Percentiles rank a stretch among this genome's conserved stretches.
Evolutionary conservation across 129 eudicot genomes (phyloP).

Genomic region (Silybum marianum): DNA sequence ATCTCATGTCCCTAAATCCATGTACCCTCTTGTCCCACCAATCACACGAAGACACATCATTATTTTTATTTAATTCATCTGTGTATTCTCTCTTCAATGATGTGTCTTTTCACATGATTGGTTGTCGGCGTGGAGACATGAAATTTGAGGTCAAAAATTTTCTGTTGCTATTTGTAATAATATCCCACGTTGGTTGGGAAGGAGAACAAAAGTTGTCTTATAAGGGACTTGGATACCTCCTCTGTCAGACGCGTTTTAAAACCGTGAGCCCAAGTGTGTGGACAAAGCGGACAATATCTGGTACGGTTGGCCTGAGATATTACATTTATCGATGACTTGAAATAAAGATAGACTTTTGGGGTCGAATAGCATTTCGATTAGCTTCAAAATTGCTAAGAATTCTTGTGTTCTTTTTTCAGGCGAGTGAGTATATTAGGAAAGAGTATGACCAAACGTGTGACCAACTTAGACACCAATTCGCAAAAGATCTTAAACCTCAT

Average conservation of each 20-base stretch:
- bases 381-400: not conserved
- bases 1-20: too few relatives aligned
- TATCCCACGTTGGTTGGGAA: too few relatives aligned
- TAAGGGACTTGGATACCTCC: too few relatives aligned
- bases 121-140: not conserved
- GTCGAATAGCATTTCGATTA: not conserved
- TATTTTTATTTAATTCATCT: not conserved
- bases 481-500: constrained; percentile 69
- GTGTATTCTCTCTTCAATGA: not conserved
- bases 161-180: not conserved
- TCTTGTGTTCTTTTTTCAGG: constrained; percentile 39
- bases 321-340: too few relatives aligned
- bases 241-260: too few relatives aligned
- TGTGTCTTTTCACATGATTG: not conserved
- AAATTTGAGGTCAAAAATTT: too few relatives aligned
- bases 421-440: constrained; percentile 74
- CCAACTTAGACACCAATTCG: constrained; percentile 82
- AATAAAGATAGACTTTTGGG: not conserved
- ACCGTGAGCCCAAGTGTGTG: too few relatives aligned
- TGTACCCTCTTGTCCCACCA: too few relatives aligned
- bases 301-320: too few relatives aligned
- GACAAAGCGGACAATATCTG: too few relatives aligned
- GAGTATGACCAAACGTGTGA: constrained; percentile 72
- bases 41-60: too few relatives aligned
- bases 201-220: too few relatives aligned